Evolutionary conservation across 139 green algal species (phyloP), one percentile per base, ranked within the genome.

Genomic region (Asterochloris sp.): DNA sequence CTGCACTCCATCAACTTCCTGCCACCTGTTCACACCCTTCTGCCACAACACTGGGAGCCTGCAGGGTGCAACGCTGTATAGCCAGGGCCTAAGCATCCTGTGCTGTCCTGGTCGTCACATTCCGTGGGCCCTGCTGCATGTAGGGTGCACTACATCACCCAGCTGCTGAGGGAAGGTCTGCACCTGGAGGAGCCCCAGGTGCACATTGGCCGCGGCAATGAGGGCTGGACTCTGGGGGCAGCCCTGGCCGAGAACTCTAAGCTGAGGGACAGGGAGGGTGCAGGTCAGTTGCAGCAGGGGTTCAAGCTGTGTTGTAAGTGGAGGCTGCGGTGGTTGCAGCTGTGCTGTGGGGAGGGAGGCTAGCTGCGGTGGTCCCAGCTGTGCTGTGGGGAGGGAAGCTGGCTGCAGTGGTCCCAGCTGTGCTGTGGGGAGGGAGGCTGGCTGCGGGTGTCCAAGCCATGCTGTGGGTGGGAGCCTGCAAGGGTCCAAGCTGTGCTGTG

Each of bases 211-310:
- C 47, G 75, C 69, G 63, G 78, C 73, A 77, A 24, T n/a, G 79
- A 79, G 12, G 90, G 82, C 11, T 97, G 94, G 94, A 94, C 94
- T 10, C 84, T 97, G 24, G 94, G 94, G 0, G 94, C 94, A 0
- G 94, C 94, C 11, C 79, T 97, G 60, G 90, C 88, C 10, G 93
- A 96, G 81, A 91, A 82, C 10, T 81, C 77, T 63, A 80, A 47
- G 60, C 38, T 54, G 38, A 54, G 38, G 38, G 38, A 54, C 38
- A 54, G 38, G 38, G 38, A 54, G 38, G 38, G 38, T 54, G 38
- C 38, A 54, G 38, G 38, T 54, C 38, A 54, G 38, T n/a, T n/a
- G n/a, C 4, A 54, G 38, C 38, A 54, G 38, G 38, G 38, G 6
- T 54, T 6, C 6, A 54, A 54, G 38, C 38, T 54, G 38, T 2